Base-by-base conservation (phyloP, 306 rosid species). In the Clitoria ternatea region DNA sequence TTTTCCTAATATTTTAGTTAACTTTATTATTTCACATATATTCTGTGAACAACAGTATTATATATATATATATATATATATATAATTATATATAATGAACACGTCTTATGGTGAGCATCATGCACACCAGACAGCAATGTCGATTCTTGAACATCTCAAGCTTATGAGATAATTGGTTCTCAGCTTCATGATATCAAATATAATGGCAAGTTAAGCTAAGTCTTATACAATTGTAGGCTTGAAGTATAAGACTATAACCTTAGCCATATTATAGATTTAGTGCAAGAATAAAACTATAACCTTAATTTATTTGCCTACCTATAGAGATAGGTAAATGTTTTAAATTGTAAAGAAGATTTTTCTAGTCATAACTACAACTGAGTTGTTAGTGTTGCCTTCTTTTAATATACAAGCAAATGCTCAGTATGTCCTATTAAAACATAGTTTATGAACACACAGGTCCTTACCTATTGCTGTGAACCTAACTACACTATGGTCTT, bases 371-470 rank as follows among this genome's bases (percentile, higher is more conserved):
- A 14, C 24, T 14, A 40, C 27, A 27, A 20, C 24, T 33, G 48
- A 44, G 52, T 66, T 39, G 66, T 75, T 45, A 17, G 61, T n/a
- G 43, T 30, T 65, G 18, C n/a, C 66, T 54, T 54, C 30, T 65
- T 44, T 22, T 29, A 23, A 53, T 63, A 40, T 32, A 66, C 49
- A 37, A 49, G 36, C 49, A 50, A 37, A 44, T 24, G 20, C 56
- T 23, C 13, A 36, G 26, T 39, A n/a, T 49, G n/a, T 24, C 78
- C 43, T 17, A 50, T 27, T 52, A 69, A 60, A 72, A 72, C 23
- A 72, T 44, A 22, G 32, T 72, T n/a, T 70, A 11, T 70, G 30
- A 39, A 55, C 11, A 29, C 20, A 57, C n/a, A 56, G 18, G 68
- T 26, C 15, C 32, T 11, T n/a, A 11, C 52, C 61, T 8, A 33